Evolutionary conservation across 208 protist species (phyloP).

Genomic region (Trypanosomatidae sp.): DNA sequence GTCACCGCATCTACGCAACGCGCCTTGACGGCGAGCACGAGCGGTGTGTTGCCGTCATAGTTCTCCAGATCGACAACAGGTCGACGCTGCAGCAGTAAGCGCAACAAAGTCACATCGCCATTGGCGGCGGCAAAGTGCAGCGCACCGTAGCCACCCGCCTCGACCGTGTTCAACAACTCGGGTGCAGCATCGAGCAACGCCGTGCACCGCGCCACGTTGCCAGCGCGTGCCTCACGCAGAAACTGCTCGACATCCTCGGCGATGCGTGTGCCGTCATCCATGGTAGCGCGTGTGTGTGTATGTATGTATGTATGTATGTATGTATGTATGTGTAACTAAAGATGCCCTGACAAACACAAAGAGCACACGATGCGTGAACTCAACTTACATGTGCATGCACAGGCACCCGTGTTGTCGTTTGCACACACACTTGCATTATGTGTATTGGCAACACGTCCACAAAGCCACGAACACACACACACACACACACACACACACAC

Average conservation of each 20-base stretch:
- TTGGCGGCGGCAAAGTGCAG: constrained; percentile 87
- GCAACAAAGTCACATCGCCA: constrained; percentile 56
- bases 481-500: no score
- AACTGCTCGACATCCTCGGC: constrained; percentile 70
- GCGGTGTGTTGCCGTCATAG: constrained; percentile 75
- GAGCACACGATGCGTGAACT: no score
- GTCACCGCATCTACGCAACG: constrained; percentile 43
- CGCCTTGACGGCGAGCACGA: constrained; percentile 75
- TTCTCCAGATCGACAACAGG: constrained; percentile 50
- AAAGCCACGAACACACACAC: no score
- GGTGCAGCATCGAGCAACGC: constrained; percentile 44
- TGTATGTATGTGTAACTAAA: not conserved
- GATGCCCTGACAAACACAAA: no score
- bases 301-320: constrained; percentile 1
- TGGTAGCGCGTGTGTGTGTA: constrained; percentile 4
- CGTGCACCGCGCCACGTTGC: constrained; percentile 24
- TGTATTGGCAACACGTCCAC: no score
- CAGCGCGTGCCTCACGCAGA: constrained; percentile 47
- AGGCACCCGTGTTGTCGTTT: no score
- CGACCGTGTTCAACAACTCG: constrained; percentile 37
- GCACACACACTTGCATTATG: no score
- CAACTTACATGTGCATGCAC: no score
- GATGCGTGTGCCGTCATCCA: constrained; percentile 81
- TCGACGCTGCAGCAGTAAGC: constrained; percentile 41
- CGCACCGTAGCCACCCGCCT: constrained; percentile 70